phyloP scores from a whole-genome alignment of 441 rosid species.

The Metrosideros polymorpha region DNA sequence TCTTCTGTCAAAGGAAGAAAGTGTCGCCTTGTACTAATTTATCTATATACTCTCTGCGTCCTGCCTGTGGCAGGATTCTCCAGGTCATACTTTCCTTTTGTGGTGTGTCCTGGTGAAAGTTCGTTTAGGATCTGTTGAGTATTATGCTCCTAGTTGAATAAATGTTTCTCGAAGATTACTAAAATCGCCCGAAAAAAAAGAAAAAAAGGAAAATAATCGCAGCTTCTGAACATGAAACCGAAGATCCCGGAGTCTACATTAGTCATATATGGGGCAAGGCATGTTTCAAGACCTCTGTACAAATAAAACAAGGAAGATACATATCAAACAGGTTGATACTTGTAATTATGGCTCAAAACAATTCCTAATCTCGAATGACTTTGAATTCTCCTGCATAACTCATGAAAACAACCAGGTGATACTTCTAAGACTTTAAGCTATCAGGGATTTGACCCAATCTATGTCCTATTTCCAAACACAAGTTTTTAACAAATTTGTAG shows the following conservation, averaged over 20 bases:
- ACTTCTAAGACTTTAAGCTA: not conserved
- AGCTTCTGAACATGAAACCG: not conserved
- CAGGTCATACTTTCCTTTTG: not conserved
- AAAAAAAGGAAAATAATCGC: not conserved
- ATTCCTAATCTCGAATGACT: not conserved
- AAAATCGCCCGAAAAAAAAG: not conserved
- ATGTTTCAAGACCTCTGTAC: not conserved
- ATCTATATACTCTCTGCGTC: not conserved
- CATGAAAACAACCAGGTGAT: not conserved
- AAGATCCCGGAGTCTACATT: not conserved
- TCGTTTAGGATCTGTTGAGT: not conserved
- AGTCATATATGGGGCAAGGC: not conserved
- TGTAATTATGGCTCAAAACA: not conserved
- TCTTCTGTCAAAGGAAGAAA: not conserved
- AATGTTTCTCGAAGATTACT: not conserved
- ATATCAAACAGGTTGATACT: not conserved
- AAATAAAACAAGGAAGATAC: not conserved
- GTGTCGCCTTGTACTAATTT: not conserved
- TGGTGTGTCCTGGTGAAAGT: not conserved
- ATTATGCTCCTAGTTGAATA: not conserved
- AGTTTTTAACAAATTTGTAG: not conserved
- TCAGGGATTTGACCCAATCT: not conserved
- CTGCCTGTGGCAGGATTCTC: not conserved
- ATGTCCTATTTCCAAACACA: not conserved
- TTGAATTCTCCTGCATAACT: not conserved